A percentile compares a stretch with the other conserved stretches of the same genome.
Conservation (phyloP, 768 basidiomycete genomes). For the Boletus rubescentipes region DNA sequence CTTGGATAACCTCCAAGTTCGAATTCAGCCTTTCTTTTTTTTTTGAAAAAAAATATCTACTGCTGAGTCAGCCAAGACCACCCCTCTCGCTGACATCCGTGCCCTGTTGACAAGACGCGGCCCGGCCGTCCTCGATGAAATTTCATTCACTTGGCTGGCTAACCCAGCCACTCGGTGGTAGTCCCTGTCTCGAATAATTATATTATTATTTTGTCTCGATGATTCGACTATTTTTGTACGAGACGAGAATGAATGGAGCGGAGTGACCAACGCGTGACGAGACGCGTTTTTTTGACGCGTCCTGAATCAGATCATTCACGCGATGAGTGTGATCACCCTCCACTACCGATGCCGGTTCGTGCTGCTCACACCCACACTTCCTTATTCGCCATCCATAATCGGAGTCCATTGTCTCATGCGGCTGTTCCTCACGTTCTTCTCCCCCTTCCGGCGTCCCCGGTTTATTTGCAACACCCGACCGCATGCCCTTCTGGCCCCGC, state of each 20-base stretch:
- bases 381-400: conserved; percentile 21
- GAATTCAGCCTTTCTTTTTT: background rate
- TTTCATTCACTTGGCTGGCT: conserved; percentile 7
- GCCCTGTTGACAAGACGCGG: conserved; percentile 3
- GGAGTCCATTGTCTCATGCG: conserved; percentile 27
- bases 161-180: conserved; percentile 11
- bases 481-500: conserved; percentile 23
- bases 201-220: conserved; percentile 6
- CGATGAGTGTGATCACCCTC: conserved; percentile 9
- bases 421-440: conserved; percentile 15
- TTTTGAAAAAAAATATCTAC: background rate
- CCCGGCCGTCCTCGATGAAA: conserved; percentile 12
- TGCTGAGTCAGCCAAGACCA: background rate
- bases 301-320: conserved; percentile 17
- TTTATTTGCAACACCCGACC: conserved; percentile 26
- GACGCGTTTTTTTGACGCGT: conserved; percentile 27
- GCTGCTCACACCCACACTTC: conserved; percentile 12
- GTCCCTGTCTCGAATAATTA: conserved; percentile 15
- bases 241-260: conserved; percentile 15
- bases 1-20: background rate
- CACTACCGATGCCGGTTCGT: conserved; percentile 13
- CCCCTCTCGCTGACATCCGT: conserved; percentile 8
- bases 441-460: conserved; percentile 22
- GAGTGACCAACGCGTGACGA: conserved; percentile 25
- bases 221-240: conserved; percentile 4